These are phyloP conservation scores for Phaeomoniella chlamydospora DNA, from an alignment of 2,329 filamentous ascomycete genomes.

Conservation along the genomic window DNA sequence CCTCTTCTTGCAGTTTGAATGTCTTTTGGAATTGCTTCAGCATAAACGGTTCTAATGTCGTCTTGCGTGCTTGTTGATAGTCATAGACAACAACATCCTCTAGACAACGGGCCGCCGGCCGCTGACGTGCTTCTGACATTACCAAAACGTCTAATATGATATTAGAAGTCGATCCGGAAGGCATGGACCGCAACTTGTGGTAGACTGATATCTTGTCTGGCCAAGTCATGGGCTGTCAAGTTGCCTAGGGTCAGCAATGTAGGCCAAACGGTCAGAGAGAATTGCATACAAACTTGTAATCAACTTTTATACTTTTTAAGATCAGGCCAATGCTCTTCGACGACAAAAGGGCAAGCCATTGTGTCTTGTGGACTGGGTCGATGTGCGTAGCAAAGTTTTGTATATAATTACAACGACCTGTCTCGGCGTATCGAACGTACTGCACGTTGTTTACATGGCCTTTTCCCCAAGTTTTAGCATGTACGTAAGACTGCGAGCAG, in stretches of 20 bases:
- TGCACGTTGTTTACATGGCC: constrained; percentile 78
- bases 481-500: too few relatives aligned
- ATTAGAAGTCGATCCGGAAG: constrained; percentile 30
- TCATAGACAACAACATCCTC: constrained; percentile 76
- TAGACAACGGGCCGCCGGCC: constrained; percentile 56
- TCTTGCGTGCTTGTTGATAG: constrained; percentile 45
- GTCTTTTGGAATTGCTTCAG: constrained; percentile 43
- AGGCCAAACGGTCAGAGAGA: background rate
- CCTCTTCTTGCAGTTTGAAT: constrained; percentile 47
- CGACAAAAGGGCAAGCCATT: constrained; percentile 58
- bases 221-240: constrained; percentile 58
- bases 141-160: constrained; percentile 51
- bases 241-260: constrained; percentile 2
- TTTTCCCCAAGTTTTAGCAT: too few relatives aligned
- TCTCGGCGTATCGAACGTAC: constrained; percentile 74
- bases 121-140: constrained; percentile 59
- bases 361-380: constrained; percentile 43
- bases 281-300: constrained; percentile 70
- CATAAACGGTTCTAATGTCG: constrained; percentile 45
- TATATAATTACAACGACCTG: constrained; percentile 65
- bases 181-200: constrained; percentile 53
- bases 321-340: constrained; percentile 58
- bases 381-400: constrained; percentile 50
- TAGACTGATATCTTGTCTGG: constrained; percentile 74
- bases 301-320: constrained; percentile 61